Evolutionary conservation across 2,329 filamentous ascomycete genomes (phyloP), one percentile per base, ranked within the genome.

Genomic region (Ophiostoma ulmi): DNA sequence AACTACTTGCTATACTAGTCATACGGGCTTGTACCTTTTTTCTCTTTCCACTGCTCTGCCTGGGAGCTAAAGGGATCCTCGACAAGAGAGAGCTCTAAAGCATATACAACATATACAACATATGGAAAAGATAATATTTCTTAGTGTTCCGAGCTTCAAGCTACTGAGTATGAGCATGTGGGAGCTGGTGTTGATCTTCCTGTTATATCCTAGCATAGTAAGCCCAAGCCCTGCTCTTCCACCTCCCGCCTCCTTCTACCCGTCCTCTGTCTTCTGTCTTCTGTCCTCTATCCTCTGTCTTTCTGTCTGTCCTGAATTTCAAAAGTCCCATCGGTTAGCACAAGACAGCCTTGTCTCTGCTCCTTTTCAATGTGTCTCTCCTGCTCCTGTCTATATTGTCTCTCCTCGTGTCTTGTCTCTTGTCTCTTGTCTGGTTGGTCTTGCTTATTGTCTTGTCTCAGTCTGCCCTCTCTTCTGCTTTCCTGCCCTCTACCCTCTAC

Each of bases 41-140:
- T 63, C 58, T 63, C 58, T 20, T 63, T 63, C 35, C 35, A 13
- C 26, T 35, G 55, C 58, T 61, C 11, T 26, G 58, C 58, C 31
- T 63, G 58, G 52, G 58, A 63, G 26, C 58, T 63, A 35, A 36
- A 63, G 26, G 58, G 58, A 63, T 36, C 58, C 58, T 36, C 58
- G 58, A 61, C 17, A 6, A 63, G 58, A 63, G 58, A 13, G 26
- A 58, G n/a, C 52, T 58, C 52, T 13, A 8, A n/a, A n/a, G n/a
- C n/a, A n/a, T n/a, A n/a, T n/a, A 26, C n/a, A 58, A 58, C 52
- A 58, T 31, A 58, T n/a, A 58, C 52, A 58, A 26, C 52, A 7
- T 11, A 8, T 41, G 14, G 39, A 41, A 41, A 41, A 41, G 14
- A 14, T 4, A 41, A 5, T 14, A 10, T 31, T 0, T 31, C n/a